Evolutionary conservation across 768 basidiomycete genomes (phyloP).

Genomic region (Leccinum longicurvipes): DNA sequence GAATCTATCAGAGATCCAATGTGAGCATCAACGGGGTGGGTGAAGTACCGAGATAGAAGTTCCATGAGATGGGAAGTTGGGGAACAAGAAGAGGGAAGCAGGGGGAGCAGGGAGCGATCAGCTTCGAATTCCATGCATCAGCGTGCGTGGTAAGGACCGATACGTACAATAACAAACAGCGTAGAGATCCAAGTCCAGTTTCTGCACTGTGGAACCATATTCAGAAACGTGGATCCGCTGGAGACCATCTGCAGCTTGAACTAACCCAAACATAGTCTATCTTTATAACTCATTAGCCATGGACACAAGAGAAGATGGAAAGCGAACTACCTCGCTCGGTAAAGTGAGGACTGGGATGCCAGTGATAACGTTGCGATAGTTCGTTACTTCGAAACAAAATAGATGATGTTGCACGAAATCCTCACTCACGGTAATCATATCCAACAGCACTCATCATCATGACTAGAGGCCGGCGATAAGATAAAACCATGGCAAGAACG

Average conservation of each 20-base stretch:
- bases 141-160: too few relatives aligned
- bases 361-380: not conserved
- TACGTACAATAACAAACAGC: conserved; percentile 15
- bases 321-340: conserved; percentile 11
- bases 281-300: not conserved
- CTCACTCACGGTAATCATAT: conserved; percentile 10
- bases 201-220: not conserved
- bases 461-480: not conserved
- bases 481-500: not conserved
- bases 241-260: too few relatives aligned
- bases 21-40: too few relatives aligned
- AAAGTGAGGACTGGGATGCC: conserved; percentile 11
- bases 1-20: too few relatives aligned
- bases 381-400: not conserved
- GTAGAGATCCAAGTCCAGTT: conserved; percentile 15
- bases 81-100: too few relatives aligned
- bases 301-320: too few relatives aligned
- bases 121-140: not conserved
- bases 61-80: too few relatives aligned
- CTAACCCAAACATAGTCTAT: conserved; percentile 15
- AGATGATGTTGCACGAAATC: not conserved
- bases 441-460: not conserved
- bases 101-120: not conserved
- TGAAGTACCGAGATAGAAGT: too few relatives aligned
- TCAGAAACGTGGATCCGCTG: not conserved